These are phyloP conservation scores for Ophiosphaerella herpotricha DNA, from an alignment of 2,329 filamentous ascomycete genomes.

Conservation along the genomic window DNA sequence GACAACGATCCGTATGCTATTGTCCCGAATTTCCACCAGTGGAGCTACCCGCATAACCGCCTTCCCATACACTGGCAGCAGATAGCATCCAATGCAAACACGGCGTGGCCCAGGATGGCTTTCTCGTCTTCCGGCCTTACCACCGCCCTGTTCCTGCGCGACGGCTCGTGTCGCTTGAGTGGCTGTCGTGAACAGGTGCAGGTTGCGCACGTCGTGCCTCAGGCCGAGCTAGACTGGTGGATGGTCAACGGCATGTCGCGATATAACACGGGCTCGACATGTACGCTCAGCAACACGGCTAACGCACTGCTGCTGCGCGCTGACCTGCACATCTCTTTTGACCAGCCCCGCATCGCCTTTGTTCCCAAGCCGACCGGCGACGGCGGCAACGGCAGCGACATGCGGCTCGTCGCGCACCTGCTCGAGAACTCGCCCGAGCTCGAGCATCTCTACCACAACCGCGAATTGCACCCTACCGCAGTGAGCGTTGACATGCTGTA, in stretches of 20 bases:
- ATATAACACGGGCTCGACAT: slow-evolving; percentile 5
- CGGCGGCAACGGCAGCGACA: not conserved
- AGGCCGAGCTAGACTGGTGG: slow-evolving; percentile 10
- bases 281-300: slow-evolving; percentile 1
- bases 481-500: slow-evolving; percentile 10
- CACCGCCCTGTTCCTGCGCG: slow-evolving; percentile 4
- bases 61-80: too few species aligned
- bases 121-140: slow-evolving; percentile 6
- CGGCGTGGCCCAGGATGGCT: too few species aligned
- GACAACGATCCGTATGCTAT: too few species aligned
- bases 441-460: slow-evolving; percentile 12
- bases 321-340: slow-evolving; percentile 21
- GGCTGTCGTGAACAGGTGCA: slow-evolving; percentile 10
- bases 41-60: too few species aligned
- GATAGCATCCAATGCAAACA: too few species aligned
- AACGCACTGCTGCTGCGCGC: slow-evolving; percentile 16
- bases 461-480: slow-evolving; percentile 7
- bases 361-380: slow-evolving; percentile 14
- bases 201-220: slow-evolving; percentile 9
- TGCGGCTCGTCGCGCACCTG: slow-evolving; percentile 7
- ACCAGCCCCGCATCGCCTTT: slow-evolving; percentile 16
- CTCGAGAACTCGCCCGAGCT: slow-evolving; percentile 5
- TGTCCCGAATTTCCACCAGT: too few species aligned
- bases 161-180: slow-evolving; percentile 9
- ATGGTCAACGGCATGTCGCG: slow-evolving; percentile 8